phyloP scores from a whole-genome alignment of 2,329 filamentous ascomycete genomes.

The Aspergillus pseudoviridinutans region DNA sequence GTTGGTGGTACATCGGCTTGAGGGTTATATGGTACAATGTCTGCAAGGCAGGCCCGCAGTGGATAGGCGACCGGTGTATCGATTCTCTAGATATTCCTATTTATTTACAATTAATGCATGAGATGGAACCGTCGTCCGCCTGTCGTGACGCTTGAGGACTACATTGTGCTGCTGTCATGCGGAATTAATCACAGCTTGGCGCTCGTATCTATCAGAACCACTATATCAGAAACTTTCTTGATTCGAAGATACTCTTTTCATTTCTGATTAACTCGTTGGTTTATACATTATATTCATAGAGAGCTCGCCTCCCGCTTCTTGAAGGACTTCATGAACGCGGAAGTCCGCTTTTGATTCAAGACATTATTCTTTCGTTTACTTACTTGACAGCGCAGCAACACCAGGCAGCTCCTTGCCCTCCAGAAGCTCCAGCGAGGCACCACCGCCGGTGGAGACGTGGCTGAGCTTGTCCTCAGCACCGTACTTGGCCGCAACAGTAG shows the following conservation, averaged over 20 bases:
- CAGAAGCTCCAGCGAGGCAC: constrained; percentile 89
- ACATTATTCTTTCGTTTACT: constrained; percentile 42
- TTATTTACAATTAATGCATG: constrained; percentile 1
- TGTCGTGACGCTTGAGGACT: neutral
- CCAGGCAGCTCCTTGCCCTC: constrained; percentile 98
- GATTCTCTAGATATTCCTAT: neutral
- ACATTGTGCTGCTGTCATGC: neutral
- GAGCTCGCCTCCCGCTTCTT: neutral
- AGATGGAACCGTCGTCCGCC: neutral
- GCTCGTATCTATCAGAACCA: constrained; percentile 20
- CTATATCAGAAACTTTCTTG: constrained; percentile 19
- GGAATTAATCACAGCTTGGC: constrained; percentile 23
- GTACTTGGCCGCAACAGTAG: constrained; percentile 97
- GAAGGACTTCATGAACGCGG: neutral
- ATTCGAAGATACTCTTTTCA: constrained; percentile 15
- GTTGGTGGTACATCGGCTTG: neutral
- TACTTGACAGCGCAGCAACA: constrained; percentile 82
- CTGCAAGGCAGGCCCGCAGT: neutral
- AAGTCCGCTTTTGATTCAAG: constrained; percentile 6
- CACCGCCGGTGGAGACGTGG: constrained; percentile 95
- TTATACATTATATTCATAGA: constrained; percentile 36
- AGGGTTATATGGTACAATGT: neutral
- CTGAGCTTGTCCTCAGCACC: constrained; percentile 93
- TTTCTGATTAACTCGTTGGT: constrained; percentile 21
- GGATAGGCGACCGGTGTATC: neutral